Conservation (phyloP, 306 rosid genomes). For the Casuarina equisetifolia region DNA sequence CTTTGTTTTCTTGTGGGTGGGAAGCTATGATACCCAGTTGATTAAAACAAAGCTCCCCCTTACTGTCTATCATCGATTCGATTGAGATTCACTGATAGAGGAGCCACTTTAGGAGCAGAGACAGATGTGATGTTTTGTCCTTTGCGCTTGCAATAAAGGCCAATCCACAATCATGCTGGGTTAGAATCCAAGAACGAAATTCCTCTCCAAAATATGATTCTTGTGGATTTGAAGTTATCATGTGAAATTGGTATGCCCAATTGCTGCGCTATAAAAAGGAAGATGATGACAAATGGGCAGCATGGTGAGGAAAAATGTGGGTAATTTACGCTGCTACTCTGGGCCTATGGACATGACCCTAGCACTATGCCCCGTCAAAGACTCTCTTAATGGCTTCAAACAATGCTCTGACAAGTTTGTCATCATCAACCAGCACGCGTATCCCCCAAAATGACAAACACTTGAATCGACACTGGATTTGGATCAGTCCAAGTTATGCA, state of each 20-base stretch:
- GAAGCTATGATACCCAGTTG: background rate
- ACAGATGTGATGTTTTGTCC: conserved; percentile 22
- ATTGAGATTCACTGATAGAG: background rate
- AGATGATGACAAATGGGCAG: conserved; percentile 16
- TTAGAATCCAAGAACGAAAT: conserved; percentile 37
- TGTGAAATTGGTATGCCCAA: conserved; percentile 30
- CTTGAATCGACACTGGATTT: conserved; percentile 17
- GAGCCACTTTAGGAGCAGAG: background rate
- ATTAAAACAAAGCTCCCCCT: background rate
- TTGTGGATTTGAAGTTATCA: conserved; percentile 19
- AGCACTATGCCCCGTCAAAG: conserved; percentile 33
- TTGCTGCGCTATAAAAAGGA: conserved; percentile 5
- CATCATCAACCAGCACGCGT: conserved; percentile 66
- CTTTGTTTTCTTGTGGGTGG: too few species aligned
- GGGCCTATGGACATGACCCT: background rate
- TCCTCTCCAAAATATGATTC: background rate
- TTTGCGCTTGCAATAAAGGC: conserved; percentile 15
- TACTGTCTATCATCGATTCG: background rate
- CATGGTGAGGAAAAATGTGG: background rate
- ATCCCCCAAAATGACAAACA: conserved; percentile 29
- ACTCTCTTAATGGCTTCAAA: conserved; percentile 32
- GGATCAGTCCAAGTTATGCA: background rate
- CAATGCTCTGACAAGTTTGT: conserved; percentile 54
- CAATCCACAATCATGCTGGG: conserved; percentile 29
- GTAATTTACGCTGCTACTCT: background rate